Evolutionary conservation across 2,329 filamentous ascomycete genomes (phyloP).

Genomic region (Beauveria sp.): DNA sequence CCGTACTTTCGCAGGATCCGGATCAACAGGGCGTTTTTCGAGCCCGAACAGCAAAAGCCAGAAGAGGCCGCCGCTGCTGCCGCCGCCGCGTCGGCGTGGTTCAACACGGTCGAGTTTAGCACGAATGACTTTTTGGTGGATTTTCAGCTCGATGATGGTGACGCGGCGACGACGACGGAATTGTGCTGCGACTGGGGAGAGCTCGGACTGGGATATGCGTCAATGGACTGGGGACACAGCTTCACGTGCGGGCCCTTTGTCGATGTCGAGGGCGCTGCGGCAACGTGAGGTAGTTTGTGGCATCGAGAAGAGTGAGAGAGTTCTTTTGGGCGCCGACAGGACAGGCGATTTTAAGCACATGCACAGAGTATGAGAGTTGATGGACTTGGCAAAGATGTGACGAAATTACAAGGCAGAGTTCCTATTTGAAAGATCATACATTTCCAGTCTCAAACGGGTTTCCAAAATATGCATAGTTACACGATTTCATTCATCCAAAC

Average conservation of each 20-base stretch:
- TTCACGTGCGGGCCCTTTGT: constrained; percentile 1
- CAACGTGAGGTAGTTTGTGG: background rate
- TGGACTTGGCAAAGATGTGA: too few relatives aligned
- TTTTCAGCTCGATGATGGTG: background rate
- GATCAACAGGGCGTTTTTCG: background rate
- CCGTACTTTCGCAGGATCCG: constrained; percentile 34
- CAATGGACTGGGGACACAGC: background rate
- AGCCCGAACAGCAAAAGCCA: background rate
- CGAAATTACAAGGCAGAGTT: too few relatives aligned
- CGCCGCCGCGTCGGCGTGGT: background rate
- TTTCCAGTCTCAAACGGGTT: background rate
- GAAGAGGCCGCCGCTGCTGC: background rate
- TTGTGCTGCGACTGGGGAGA: constrained; percentile 7
- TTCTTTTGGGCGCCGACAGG: background rate
- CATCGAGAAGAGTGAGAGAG: too few relatives aligned
- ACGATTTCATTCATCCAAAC: background rate
- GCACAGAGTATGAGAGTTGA: background rate
- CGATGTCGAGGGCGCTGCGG: background rate
- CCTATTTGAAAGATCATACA: background rate
- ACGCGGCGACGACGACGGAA: background rate
- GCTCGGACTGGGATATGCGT: background rate
- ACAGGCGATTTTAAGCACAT: background rate
- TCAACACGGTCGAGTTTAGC: constrained; percentile 7
- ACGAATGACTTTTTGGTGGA: constrained; percentile 5
- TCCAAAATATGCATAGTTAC: background rate